Conservation (phyloP, 73 alveolate genomes). For the Tetrahymena thermophila region DNA sequence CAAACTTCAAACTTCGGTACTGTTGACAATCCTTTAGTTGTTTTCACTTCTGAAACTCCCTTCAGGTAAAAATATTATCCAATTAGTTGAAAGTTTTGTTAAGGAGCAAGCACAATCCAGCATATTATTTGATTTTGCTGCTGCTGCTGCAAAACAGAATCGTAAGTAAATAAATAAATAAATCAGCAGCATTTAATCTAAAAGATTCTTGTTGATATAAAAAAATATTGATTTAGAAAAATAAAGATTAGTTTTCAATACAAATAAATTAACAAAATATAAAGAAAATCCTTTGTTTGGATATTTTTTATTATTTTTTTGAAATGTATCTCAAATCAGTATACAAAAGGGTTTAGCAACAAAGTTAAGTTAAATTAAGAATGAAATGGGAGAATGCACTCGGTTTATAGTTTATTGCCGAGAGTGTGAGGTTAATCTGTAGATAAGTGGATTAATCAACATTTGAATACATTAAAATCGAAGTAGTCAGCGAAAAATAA, state of each 20-base stretch:
- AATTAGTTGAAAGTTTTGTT: background rate
- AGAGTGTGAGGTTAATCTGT: background rate
- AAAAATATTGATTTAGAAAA: background rate
- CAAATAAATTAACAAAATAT: background rate
- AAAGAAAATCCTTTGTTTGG: background rate
- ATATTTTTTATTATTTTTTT: background rate
- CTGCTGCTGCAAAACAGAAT: no score
- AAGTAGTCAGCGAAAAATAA: background rate
- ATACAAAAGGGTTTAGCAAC: background rate
- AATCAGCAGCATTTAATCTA: background rate
- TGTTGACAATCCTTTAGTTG: conserved; percentile 80
- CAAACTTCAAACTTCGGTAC: conserved; percentile 71
- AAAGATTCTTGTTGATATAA: background rate
- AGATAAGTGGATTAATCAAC: background rate
- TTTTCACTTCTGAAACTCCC: conserved; percentile 67
- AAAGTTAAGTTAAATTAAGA: background rate
- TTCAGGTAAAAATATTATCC: background rate
- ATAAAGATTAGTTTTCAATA: background rate
- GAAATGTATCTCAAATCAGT: background rate
- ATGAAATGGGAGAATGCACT: background rate
- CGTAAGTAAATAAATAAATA: no score
- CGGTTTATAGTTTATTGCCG: background rate
- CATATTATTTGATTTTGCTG: no score
- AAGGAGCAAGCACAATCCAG: background rate
- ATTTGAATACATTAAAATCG: background rate